Evolutionary conservation across 2,329 filamentous ascomycete genomes (phyloP).

Genomic region (Raffaelea ambrosiae): DNA sequence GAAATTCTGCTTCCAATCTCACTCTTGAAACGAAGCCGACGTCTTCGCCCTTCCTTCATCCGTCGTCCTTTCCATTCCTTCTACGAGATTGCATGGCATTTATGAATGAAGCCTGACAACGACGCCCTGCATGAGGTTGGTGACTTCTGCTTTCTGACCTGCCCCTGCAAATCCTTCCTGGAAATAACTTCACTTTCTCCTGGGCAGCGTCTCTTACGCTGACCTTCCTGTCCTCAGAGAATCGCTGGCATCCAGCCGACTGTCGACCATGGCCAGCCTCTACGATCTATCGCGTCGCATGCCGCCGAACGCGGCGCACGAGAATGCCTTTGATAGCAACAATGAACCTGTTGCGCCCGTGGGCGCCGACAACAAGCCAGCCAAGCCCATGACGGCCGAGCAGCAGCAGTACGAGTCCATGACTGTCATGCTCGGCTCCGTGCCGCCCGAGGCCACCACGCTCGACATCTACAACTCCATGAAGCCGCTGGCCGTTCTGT

Average conservation of each 20-base stretch:
- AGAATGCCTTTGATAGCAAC: background rate
- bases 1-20: too few relatives aligned
- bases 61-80: too few relatives aligned
- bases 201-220: too few relatives aligned
- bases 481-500: conserved; percentile 14
- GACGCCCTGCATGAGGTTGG: too few relatives aligned
- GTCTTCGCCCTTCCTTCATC: too few relatives aligned
- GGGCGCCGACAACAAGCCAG: conserved; percentile 8
- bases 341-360: background rate
- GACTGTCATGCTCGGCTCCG: conserved; percentile 22
- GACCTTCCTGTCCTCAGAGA: too few relatives aligned
- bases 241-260: background rate
- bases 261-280: background rate
- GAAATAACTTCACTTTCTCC: too few relatives aligned
- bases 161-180: too few relatives aligned
- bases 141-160: too few relatives aligned
- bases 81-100: too few relatives aligned
- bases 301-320: conserved; percentile 2
- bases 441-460: conserved; percentile 24
- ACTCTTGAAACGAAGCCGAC: too few relatives aligned
- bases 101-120: too few relatives aligned
- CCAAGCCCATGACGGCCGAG: background rate
- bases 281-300: background rate
- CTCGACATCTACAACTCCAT: conserved; percentile 45
- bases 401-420: conserved; percentile 3